A percentile compares a stretch with the other conserved stretches of the same genome.
Conservation (phyloP, 1,284 basidiomycete genomes). For the Ceratobasidium sp. region DNA sequence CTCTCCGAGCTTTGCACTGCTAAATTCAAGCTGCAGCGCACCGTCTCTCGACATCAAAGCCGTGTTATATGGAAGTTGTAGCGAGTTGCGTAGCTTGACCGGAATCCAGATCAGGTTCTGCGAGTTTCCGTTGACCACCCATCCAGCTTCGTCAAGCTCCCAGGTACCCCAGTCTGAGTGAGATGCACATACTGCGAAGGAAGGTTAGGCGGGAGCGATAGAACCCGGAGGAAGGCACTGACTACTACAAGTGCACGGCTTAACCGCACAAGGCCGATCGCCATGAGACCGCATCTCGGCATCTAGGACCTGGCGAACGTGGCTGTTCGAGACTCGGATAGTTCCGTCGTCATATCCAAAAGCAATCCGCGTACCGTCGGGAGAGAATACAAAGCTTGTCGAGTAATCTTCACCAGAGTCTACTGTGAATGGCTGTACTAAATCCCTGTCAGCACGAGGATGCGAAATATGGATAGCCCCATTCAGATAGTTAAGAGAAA, state of each 20-base stretch:
- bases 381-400: too few species aligned
- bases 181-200: not conserved
- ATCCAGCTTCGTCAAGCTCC: not conserved
- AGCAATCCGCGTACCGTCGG: not conserved
- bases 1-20: not conserved
- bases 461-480: too few species aligned
- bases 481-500: too few species aligned
- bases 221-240: too few species aligned
- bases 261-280: too few species aligned
- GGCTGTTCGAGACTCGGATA: not conserved
- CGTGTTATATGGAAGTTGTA: not conserved
- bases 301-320: not conserved
- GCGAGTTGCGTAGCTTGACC: not conserved
- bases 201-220: not conserved
- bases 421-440: too few species aligned
- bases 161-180: not conserved
- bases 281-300: too few species aligned
- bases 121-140: not conserved
- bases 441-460: too few species aligned
- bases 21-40: not conserved
- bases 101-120: not conserved
- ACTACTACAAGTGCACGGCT: too few species aligned
- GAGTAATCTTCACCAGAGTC: too few species aligned
- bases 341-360: not conserved
- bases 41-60: not conserved